Percentiles rank a stretch among this genome's conserved stretches.
Evolutionary conservation across 2,329 filamentous ascomycete genomes (phyloP).

Genomic region (Elsinoe ampelina): DNA sequence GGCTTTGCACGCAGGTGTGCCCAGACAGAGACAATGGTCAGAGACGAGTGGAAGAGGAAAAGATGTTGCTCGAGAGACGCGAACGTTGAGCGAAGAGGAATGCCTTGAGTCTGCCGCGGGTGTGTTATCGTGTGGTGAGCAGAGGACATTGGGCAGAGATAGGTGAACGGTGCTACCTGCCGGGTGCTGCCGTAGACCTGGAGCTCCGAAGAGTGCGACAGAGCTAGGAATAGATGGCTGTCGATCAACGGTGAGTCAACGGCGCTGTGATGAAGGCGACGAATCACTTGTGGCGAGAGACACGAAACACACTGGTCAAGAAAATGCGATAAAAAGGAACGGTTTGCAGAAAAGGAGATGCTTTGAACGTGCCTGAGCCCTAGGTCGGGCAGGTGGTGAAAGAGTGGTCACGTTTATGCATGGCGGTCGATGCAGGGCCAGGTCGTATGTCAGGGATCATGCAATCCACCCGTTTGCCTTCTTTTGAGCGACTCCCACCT

Average conservation of each 20-base stretch:
- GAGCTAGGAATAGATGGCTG: constrained; percentile 1
- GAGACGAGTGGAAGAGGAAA: constrained; percentile 5
- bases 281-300: neutral
- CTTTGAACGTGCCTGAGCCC: neutral
- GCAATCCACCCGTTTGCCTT: neutral
- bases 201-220: constrained; percentile 6
- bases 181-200: constrained; percentile 2
- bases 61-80: constrained; percentile 8
- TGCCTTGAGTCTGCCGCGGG: neutral
- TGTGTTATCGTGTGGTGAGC: neutral
- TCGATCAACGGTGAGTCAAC: constrained; percentile 4
- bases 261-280: neutral
- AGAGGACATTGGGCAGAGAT: neutral
- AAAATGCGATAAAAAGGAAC: neutral
- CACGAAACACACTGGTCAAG: neutral
- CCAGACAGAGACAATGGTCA: neutral
- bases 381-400: neutral
- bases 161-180: neutral
- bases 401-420: neutral
- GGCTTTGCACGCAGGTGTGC: neutral
- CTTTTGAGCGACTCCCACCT: neutral
- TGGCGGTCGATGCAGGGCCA: neutral
- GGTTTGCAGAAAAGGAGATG: neutral
- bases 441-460: neutral
- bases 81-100: constrained; percentile 1